phyloP scores from a whole-genome alignment of 768 basidiomycete genomes.

The Pleurotus salmoneostramineus region DNA sequence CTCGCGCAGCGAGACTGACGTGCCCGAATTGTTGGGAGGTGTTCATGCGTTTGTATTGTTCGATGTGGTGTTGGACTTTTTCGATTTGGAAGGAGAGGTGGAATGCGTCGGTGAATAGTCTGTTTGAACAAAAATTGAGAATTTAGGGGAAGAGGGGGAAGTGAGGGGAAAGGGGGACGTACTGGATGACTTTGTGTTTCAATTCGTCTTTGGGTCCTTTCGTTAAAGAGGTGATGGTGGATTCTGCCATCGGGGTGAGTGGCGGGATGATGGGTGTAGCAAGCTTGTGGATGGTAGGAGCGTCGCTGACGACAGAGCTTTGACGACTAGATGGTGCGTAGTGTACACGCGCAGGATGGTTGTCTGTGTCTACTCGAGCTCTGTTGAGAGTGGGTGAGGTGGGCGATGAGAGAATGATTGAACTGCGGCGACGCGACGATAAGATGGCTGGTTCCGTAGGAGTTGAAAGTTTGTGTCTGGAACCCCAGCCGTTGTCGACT shows the following conservation, averaged over 20 bases:
- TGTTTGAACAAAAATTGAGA: background rate
- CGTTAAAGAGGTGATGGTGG: background rate
- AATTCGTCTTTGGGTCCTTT: background rate
- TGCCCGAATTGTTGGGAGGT: background rate
- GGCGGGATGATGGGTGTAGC: background rate
- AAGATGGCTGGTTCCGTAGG: too few relatives aligned
- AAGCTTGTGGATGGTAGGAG: background rate
- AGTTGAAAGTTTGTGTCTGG: too few relatives aligned
- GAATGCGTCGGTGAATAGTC: background rate
- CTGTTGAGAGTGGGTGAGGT: background rate
- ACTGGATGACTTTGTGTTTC: background rate
- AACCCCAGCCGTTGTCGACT: too few relatives aligned
- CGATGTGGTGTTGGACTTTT: background rate
- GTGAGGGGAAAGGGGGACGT: background rate
- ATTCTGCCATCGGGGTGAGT: background rate
- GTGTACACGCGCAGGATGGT: background rate
- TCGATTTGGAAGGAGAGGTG: background rate
- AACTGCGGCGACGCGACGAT: too few relatives aligned
- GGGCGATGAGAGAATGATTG: too few relatives aligned
- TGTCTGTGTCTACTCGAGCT: background rate
- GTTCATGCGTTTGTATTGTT: background rate
- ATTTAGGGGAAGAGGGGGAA: background rate
- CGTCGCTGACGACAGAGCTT: background rate
- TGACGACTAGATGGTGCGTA: background rate
- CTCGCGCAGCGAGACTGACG: background rate